Evolutionary conservation across 495 filamentous ascomycete species (phyloP).

Genomic region (Podospora pseudocomata): DNA sequence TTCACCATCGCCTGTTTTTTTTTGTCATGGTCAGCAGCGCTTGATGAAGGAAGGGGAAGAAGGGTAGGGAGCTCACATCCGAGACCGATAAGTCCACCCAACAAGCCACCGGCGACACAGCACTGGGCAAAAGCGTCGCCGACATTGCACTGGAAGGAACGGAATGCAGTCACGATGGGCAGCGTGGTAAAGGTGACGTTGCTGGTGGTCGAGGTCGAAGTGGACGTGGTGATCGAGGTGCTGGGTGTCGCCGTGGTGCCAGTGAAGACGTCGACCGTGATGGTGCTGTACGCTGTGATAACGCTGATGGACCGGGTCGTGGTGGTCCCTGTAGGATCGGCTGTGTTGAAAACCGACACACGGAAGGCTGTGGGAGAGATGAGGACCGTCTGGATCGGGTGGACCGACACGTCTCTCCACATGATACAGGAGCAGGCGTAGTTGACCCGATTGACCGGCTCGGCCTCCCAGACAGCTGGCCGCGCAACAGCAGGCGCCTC

Average conservation of each 20-base stretch:
- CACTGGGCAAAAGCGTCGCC: background rate
- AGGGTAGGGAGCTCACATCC: background rate
- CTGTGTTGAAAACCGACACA: background rate
- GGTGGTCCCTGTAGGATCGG: background rate
- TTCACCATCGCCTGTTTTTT: background rate
- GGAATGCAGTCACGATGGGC: background rate
- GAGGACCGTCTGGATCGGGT: conserved; percentile 2
- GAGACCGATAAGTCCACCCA: background rate
- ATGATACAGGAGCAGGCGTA: background rate
- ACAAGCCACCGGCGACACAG: background rate
- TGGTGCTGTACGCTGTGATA: background rate
- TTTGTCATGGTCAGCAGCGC: background rate
- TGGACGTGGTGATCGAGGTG: background rate
- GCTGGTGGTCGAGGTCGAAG: background rate
- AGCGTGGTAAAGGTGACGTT: background rate
- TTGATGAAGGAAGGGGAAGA: background rate
- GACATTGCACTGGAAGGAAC: background rate
- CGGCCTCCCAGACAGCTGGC: background rate
- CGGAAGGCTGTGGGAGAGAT: background rate
- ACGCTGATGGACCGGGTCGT: background rate
- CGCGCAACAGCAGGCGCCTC: background rate
- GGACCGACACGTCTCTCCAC: background rate
- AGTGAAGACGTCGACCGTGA: background rate
- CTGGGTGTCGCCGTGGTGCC: background rate
- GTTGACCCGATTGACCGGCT: background rate